Evolutionary conservation across 2,329 filamentous ascomycete species (phyloP).

Genomic region (Verticillium alfalfae): DNA sequence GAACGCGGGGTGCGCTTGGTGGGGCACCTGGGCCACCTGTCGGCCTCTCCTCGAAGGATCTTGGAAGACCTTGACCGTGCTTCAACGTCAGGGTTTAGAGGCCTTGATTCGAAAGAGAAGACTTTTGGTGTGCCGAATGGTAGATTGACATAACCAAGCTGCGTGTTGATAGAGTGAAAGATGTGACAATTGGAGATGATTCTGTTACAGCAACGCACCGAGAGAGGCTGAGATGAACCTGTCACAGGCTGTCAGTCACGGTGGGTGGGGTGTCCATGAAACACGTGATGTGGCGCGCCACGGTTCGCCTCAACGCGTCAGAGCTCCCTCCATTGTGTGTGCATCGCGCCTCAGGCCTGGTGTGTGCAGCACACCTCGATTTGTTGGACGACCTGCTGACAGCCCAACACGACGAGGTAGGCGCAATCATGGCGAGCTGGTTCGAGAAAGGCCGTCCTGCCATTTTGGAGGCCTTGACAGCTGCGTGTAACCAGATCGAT

Average conservation of each 20-base stretch:
- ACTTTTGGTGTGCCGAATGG: too few species aligned
- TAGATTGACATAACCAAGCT: too few species aligned
- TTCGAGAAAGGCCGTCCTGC: slow-evolving; percentile 30
- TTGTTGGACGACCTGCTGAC: neutral
- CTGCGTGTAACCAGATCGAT: slow-evolving; percentile 33
- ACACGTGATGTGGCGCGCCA: neutral
- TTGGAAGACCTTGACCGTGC: too few species aligned
- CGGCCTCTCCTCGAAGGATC: too few species aligned
- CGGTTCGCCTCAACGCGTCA: neutral
- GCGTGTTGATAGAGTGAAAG: too few species aligned
- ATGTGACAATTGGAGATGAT: too few species aligned
- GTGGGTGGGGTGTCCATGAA: neutral
- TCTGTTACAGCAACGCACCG: too few species aligned
- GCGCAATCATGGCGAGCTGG: slow-evolving; percentile 29
- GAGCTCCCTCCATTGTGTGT: neutral
- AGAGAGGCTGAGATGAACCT: neutral
- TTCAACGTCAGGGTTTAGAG: too few species aligned
- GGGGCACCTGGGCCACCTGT: too few species aligned
- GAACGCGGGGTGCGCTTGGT: too few species aligned
- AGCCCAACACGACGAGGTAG: neutral
- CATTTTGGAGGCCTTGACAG: slow-evolving; percentile 31
- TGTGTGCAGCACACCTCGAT: neutral
- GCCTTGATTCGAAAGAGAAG: too few species aligned
- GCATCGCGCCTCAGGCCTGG: neutral
- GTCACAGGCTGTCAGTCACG: neutral